These are phyloP conservation scores for Leccinum arenicola DNA, from an alignment of 768 basidiomycete species.

Conservation along the genomic window DNA sequence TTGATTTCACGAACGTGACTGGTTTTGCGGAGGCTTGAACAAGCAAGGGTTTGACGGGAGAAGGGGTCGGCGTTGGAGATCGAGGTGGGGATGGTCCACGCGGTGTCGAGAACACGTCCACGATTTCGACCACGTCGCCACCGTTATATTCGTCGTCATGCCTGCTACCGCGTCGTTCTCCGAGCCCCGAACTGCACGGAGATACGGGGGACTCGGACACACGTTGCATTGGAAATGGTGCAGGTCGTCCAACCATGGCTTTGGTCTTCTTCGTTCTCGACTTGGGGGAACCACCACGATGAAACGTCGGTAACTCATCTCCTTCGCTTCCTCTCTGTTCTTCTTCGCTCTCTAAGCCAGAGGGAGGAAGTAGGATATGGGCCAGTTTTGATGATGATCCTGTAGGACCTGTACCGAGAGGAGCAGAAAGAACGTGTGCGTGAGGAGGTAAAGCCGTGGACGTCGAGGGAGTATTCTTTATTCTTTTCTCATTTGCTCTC, in stretches of 20 bases:
- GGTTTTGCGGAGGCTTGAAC: background rate
- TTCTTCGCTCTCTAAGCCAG: constrained; percentile 10
- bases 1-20: background rate
- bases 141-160: background rate
- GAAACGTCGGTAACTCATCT: constrained; percentile 21
- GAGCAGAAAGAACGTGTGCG: background rate
- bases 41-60: background rate
- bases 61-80: constrained; percentile 23
- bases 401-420: background rate
- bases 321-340: constrained; percentile 9
- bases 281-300: constrained; percentile 12
- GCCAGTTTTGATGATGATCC: constrained; percentile 15
- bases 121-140: constrained; percentile 6
- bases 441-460: background rate
- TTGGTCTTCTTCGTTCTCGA: background rate
- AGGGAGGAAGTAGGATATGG: constrained; percentile 9
- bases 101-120: constrained; percentile 24
- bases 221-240: constrained; percentile 29
- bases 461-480: constrained; percentile 1
- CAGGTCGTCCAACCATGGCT: background rate
- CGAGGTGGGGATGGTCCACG: constrained; percentile 18
- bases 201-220: background rate
- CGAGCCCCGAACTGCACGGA: background rate
- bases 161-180: background rate
- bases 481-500: constrained; percentile 1